phyloP scores from a whole-genome alignment of 768 basidiomycete species.

The Cantharellus cinnabarinus region DNA sequence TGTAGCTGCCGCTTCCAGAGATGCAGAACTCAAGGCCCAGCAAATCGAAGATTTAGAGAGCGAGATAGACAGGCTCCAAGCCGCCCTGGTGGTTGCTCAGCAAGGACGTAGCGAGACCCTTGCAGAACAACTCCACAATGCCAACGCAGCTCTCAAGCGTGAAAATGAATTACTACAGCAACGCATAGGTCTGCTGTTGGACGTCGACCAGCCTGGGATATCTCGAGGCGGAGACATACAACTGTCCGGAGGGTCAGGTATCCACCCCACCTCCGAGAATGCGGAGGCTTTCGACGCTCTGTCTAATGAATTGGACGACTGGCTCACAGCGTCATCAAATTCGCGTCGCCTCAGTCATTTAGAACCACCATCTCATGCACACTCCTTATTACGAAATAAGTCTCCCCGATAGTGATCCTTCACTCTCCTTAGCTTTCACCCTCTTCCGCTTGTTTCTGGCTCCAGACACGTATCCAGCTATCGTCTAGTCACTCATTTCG shows the following conservation, averaged over 20 bases:
- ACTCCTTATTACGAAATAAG: neutral
- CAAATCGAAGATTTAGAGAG: conserved; percentile 64
- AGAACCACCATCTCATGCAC: conserved; percentile 27
- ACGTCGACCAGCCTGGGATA: conserved; percentile 51
- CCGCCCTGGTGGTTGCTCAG: conserved; percentile 51
- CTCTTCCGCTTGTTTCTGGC: neutral
- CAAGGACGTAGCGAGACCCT: conserved; percentile 58
- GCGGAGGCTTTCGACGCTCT: conserved; percentile 55
- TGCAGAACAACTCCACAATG: conserved; percentile 61
- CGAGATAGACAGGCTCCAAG: conserved; percentile 57
- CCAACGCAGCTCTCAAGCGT: conserved; percentile 57
- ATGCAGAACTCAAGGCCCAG: conserved; percentile 55
- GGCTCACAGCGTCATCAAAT: conserved; percentile 53
- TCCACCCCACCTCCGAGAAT: conserved; percentile 69
- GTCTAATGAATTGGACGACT: conserved; percentile 64
- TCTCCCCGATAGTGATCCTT: conserved; percentile 1
- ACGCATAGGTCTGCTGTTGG: conserved; percentile 74
- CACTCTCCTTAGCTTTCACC: conserved; percentile 11
- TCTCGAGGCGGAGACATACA: conserved; percentile 32
- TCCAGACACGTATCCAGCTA: neutral
- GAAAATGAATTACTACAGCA: conserved; percentile 83
- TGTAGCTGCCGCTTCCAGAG: conserved; percentile 49
- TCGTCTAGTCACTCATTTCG: neutral
- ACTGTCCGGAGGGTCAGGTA: conserved; percentile 37
- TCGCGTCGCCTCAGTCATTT: conserved; percentile 45